Base-by-base conservation (phyloP, 169 alveolate genomes). In the Neospora caninum region DNA sequence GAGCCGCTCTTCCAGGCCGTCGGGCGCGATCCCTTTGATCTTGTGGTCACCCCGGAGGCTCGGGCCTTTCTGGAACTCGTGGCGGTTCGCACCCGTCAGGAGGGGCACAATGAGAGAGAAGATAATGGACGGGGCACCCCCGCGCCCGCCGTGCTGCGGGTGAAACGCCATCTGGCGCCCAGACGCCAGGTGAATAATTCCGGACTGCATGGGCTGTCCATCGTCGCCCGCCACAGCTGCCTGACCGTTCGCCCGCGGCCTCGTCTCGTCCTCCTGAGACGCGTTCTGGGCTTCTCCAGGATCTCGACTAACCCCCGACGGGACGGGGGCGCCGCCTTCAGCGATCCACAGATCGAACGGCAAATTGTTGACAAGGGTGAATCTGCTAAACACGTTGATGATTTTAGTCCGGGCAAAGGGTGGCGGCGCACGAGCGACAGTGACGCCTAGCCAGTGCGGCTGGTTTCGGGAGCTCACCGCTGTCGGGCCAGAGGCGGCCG, bases 331-430 rank as follows among this genome's bases (percentile, higher is more conserved):
- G 38, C 70, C 80, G 18, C 92, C 82, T 67, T 93, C 95, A 42
- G 39, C 64, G 27, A 93, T 87, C 95, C 95, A 93, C 36, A 93
- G 43, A 84, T 70, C 93, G 34, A 27, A 69, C 0, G 93, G 18
- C 29, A 93, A 89, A 29, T 49, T 43, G 39, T 93, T 93, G 84
- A 69, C 89, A 31, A 93, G 83, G 43, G 89, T 78, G 73, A 93
- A 93, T 34, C 95, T 93, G 84, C 91, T 87, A 83, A 84, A 89
- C 39, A 93, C 67, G 91, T 91, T 87, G 49, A 93, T 58, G 45
- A 93, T 54, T 45, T 89, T 93, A 18, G 95, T 84, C 70, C 95
- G 95, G 36, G 86, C 87, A 83, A 93, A 93, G 6, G 95, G 95
- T 69, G 95, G 95, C n/a, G 95, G 95, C 41, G 93, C 95, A 39